phyloP scores from a whole-genome alignment of 306 rosid species.

The Rosa rugosa region DNA sequence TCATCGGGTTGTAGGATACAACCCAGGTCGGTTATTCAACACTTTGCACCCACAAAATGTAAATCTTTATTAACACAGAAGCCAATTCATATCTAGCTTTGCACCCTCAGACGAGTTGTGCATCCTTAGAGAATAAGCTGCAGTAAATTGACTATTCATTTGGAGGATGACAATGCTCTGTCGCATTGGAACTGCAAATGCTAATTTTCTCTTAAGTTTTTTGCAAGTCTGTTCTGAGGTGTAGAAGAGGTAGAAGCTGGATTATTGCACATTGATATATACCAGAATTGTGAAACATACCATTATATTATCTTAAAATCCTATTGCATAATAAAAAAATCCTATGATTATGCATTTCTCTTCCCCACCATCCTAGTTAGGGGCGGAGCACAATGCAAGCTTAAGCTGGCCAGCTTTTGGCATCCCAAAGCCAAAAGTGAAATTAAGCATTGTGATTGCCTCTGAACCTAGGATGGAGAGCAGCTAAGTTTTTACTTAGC shows the following conservation, averaged over 20 bases:
- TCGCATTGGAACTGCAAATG: neutral
- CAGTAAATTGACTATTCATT: neutral
- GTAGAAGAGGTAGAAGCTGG: neutral
- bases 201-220: neutral
- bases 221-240: neutral
- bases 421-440: neutral
- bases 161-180: neutral
- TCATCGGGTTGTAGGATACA: neutral
- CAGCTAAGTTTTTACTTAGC: neutral
- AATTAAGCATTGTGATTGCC: neutral
- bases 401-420: neutral
- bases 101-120: neutral
- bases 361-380: neutral
- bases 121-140: neutral
- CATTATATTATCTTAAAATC: neutral
- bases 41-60: neutral
- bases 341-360: neutral
- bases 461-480: neutral
- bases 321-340: no score
- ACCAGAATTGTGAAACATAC: neutral
- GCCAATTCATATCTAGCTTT: neutral
- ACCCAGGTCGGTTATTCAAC: neutral
- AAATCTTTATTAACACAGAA: neutral
- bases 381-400: neutral
- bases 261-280: constrained; percentile 7